Base-by-base conservation (phyloP, 2,329 filamentous ascomycete species). In the Aspergillus sp. region DNA sequence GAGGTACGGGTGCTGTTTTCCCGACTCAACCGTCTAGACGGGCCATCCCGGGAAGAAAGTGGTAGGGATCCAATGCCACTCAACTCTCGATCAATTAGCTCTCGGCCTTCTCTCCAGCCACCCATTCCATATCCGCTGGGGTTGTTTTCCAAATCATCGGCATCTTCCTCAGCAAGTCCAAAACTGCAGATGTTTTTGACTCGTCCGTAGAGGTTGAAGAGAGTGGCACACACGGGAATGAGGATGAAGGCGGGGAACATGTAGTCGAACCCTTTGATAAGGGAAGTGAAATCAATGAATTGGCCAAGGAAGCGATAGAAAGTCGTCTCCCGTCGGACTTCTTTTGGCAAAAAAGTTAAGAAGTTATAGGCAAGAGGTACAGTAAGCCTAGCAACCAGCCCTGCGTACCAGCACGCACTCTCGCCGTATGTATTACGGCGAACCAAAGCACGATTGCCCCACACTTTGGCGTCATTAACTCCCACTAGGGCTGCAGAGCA, bases 341-440 rank as follows among this genome's bases (percentile, higher is more conserved):
- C 73, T 6, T 74, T 75, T 1, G 87, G 86, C 19, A 96, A 69
- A 62, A 97, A 91, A 1, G 91, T 96, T 64, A 95, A 78, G 61
- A 97, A 98, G 69, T 98, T 98, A 78, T 95, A 98, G 4, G 88
- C 84, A 7, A 98, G 76, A 1, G 93, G 93, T 0, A 98, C 88
- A 1, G 88, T 95, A 35, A 98, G 81, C 58, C 90, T 88, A 40
- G 93, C 91, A 8, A 96, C 87, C 64, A 96, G 89, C 46, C 89
- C 83, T 1, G 89, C 86, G 62, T 97, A 98, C 90, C 94, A 98
- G 54, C 91, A 94, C 1, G 93, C 93, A 39, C 85, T 89, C 64
- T 97, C 93, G 48, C 88, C 83, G 46, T 94, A 91, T 0, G 93
- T 98, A 61, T 95, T 93, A 45, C 93, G 83, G 46, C 81, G 82